A percentile compares a stretch with the other conserved stretches of the same genome.
Conservation (phyloP, 2,329 filamentous ascomycete species). For the Ophiosphaerella korrae region DNA sequence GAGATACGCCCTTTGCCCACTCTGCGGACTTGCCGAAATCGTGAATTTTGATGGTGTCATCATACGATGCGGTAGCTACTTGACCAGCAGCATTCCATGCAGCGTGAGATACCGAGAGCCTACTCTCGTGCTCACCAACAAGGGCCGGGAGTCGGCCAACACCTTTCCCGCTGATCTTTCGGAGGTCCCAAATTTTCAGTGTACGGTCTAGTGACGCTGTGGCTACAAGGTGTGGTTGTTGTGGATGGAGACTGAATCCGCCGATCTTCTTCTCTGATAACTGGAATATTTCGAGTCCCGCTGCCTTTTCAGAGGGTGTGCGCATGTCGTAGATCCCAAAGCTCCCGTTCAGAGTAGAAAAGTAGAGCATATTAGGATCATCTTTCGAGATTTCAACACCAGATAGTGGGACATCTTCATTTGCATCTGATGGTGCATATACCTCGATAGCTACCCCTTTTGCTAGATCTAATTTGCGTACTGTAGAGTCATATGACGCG, state of each 20-base stretch:
- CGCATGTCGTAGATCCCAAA: conserved; percentile 84
- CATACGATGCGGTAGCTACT: conserved; percentile 89
- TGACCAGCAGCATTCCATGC: conserved; percentile 86
- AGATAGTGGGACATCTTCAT: conserved; percentile 79
- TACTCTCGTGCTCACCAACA: conserved; percentile 80
- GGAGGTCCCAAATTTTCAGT: conserved; percentile 89
- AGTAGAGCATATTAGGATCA: conserved; percentile 77
- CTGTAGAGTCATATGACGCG: conserved; percentile 89
- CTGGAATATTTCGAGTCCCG: conserved; percentile 66
- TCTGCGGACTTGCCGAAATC: conserved; percentile 62
- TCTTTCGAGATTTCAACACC: conserved; percentile 77
- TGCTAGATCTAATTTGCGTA: conserved; percentile 82
- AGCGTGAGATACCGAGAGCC: conserved; percentile 88
- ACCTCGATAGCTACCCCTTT: conserved; percentile 80
- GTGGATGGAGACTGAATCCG: conserved; percentile 83
- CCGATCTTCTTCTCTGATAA: conserved; percentile 94
- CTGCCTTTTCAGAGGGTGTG: conserved; percentile 57
- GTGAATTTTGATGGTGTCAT: conserved; percentile 94
- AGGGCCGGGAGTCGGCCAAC: conserved; percentile 68
- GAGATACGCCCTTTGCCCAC: conserved; percentile 61
- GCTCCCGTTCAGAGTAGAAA: conserved; percentile 81
- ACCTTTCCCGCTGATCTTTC: conserved; percentile 72
- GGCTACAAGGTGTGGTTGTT: conserved; percentile 79
- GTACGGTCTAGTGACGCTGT: conserved; percentile 90
- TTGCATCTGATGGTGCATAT: conserved; percentile 73